phyloP scores from a whole-genome alignment of 192 early-diverging fungal genomes.

The Umbelopsis isabellina region DNA sequence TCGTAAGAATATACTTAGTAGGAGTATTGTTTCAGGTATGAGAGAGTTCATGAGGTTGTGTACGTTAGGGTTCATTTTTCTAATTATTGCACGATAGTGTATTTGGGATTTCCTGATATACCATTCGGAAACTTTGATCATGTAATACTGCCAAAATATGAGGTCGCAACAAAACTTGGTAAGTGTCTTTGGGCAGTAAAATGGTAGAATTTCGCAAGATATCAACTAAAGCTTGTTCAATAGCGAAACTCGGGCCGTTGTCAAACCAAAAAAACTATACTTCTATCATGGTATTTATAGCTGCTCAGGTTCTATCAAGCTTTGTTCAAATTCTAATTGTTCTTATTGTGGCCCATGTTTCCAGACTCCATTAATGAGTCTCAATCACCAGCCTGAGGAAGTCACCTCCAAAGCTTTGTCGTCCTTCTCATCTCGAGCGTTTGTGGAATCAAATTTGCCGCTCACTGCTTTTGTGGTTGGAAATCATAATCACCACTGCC shows the following conservation, averaged over 20 bases:
- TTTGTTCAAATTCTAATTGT: neutral
- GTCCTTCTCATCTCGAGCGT: neutral
- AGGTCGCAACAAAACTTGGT: constrained; percentile 39
- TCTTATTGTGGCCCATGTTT: neutral
- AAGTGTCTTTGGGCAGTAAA: neutral
- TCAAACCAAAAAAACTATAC: constrained; percentile 38
- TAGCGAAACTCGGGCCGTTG: constrained; percentile 34
- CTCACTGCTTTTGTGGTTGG: constrained; percentile 33
- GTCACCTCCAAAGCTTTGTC: neutral
- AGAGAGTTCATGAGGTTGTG: neutral
- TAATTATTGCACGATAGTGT: constrained; percentile 18
- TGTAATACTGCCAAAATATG: constrained; percentile 35
- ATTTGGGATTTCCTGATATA: constrained; percentile 32
- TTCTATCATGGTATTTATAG: constrained; percentile 19
- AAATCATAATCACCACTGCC: constrained; percentile 29
- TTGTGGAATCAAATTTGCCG: neutral
- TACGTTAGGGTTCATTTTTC: neutral
- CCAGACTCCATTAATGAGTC: constrained; percentile 21
- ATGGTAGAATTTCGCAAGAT: neutral
- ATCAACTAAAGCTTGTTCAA: neutral
- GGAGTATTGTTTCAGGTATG: constrained; percentile 32
- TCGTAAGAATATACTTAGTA: neutral
- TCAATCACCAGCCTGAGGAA: neutral
- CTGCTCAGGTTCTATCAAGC: neutral
- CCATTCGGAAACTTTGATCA: constrained; percentile 42